Evolutionary conservation across 371 early-diverging fungal species (phyloP).

Genomic region (Nosema granulosis): DNA sequence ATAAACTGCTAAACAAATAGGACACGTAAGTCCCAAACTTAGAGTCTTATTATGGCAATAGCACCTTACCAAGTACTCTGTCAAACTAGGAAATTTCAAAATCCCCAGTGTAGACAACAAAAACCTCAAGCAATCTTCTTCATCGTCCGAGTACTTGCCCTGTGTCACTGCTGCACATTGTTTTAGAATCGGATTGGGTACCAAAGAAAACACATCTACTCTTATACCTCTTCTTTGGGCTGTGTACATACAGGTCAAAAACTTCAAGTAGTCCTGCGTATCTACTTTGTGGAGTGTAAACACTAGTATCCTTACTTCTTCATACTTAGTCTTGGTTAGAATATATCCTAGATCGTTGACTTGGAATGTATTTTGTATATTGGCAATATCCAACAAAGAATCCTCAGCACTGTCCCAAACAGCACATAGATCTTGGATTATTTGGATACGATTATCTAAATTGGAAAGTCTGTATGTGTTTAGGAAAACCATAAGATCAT

Average conservation of each 20-base stretch:
- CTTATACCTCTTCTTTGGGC: constrained; percentile 40
- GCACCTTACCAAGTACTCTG: constrained; percentile 45
- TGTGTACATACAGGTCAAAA: constrained; percentile 49
- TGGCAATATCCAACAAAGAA: too few relatives aligned
- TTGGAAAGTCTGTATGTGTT: constrained; percentile 16
- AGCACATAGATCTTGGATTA: constrained; percentile 20
- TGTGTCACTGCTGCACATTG: constrained; percentile 31
- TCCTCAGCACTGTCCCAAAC: too few relatives aligned
- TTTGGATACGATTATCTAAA: constrained; percentile 10
- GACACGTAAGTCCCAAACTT: constrained; percentile 60
- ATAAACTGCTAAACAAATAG: constrained; percentile 65
- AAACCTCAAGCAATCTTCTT: constrained; percentile 2
- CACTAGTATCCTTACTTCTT: constrained; percentile 43
- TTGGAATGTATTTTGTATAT: too few relatives aligned
- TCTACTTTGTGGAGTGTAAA: constrained; percentile 32
- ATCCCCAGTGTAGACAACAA: constrained; percentile 21
- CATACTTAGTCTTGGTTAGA: constrained; percentile 16
- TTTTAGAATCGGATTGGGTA: constrained; percentile 24
- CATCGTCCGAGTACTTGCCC: constrained; percentile 22
- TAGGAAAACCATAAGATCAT: constrained; percentile 23
- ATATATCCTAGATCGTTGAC: constrained; percentile 54
- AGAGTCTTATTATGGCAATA: constrained; percentile 62
- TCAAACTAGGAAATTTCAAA: neutral
- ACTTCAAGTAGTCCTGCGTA: constrained; percentile 46
- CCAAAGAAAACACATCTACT: constrained; percentile 31